phyloP scores from a whole-genome alignment of 2,329 filamentous ascomycete species.

The Xylaria sp. region DNA sequence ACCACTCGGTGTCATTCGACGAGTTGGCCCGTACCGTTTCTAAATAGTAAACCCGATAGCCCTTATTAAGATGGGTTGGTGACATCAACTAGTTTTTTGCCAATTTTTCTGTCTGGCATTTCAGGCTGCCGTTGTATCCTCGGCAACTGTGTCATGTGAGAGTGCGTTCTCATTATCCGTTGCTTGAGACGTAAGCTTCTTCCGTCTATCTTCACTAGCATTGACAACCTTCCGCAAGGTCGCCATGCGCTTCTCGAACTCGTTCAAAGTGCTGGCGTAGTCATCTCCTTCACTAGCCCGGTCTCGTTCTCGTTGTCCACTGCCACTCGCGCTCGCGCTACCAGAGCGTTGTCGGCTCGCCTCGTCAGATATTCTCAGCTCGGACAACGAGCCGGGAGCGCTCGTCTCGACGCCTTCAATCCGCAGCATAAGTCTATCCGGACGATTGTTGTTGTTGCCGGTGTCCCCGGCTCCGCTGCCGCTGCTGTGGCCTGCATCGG shows the following conservation, averaged over 20 bases:
- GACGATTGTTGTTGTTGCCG: constrained; percentile 35
- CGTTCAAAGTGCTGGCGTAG: constrained; percentile 61
- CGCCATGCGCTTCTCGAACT: constrained; percentile 67
- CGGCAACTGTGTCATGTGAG: constrained; percentile 4
- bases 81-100: not conserved
- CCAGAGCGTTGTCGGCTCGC: constrained; percentile 44
- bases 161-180: constrained; percentile 11
- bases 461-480: constrained; percentile 47
- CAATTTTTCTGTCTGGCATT: not conserved
- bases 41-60: not conserved
- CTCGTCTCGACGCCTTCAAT: constrained; percentile 65
- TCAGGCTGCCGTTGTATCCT: constrained; percentile 11
- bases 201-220: constrained; percentile 59
- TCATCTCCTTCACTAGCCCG: constrained; percentile 53
- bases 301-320: constrained; percentile 44
- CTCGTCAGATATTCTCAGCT: constrained; percentile 45
- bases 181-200: constrained; percentile 44
- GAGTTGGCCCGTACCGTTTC: constrained; percentile 3
- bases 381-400: constrained; percentile 51
- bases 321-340: constrained; percentile 46
- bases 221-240: constrained; percentile 64
- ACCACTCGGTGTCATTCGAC: not conserved
- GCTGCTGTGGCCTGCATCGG: constrained; percentile 47
- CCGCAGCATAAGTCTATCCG: constrained; percentile 66
- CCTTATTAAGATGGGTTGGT: not conserved